Evolutionary conservation across 352 stramenopile genomes (phyloP), one percentile per base, ranked within the genome.

Genomic region (Phytophthora meadii): DNA sequence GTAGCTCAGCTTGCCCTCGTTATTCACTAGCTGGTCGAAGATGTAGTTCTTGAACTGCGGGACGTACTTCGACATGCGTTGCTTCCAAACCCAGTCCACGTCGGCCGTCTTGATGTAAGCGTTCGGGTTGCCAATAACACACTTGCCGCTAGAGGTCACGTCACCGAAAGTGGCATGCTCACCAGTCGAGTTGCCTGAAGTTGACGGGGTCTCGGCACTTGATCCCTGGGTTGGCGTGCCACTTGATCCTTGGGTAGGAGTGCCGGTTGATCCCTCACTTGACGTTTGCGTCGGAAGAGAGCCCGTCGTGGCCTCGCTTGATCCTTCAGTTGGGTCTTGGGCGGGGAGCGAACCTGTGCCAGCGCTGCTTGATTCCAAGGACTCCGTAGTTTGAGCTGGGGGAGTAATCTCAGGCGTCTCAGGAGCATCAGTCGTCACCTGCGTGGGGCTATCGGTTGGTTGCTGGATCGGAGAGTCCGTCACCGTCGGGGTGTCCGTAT

Each of bases 11-110:
- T 55, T 60, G 1, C 50, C 56, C 15, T 72, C 68, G 32, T 72
- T 72, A 36, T 32, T 65, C 48, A 70, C 72, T 47, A 85, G 55
- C 62, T 85, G 76, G 67, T 85, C 71, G 17, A 77, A 76, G 63
- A 85, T 82, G 50, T 61, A 74, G 54, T 77, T 77, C 45, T 68
- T 72, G 65, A 72, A 77, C 1, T 50, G 0, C 11, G 59, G 54
- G 7, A 74, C 59, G 24, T 63, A 61, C 25, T 72, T 68, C 5
- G 40, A 41, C 50, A 72, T 68, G 1, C 66, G 51, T 10, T 74
- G 45, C 2, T 22, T 47, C 66, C 66, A 74, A 5, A 74, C 39
- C 66, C 66, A 74, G 49, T 60, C 32, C 2, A 70, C 45, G 5
- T 73, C 27, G 5, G 48, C 46, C 1, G 47, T 41, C 2, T 24